These are phyloP conservation scores for Mucor plumbeus DNA, from an alignment of 371 early-diverging fungal species.

Conservation along the genomic window DNA sequence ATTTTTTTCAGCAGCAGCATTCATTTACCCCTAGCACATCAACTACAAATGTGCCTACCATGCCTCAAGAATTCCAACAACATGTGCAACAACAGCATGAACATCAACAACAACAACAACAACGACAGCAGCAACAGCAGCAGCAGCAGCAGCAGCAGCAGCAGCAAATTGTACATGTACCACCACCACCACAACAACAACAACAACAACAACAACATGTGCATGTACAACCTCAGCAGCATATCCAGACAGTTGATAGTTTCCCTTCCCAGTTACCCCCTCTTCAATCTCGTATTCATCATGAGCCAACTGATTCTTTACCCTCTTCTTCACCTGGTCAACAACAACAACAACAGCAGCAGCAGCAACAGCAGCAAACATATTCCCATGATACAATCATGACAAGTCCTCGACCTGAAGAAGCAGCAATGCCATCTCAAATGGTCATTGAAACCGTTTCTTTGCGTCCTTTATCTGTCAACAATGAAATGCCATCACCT, in stretches of 20 bases:
- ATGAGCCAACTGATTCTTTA: not conserved
- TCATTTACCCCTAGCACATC: not conserved
- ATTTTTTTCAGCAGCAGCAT: not conserved
- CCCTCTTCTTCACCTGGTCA: not conserved
- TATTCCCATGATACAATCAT: conserved; percentile 1
- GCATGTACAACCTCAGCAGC: conserved; percentile 5
- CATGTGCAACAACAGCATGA: not conserved
- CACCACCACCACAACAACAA: not conserved
- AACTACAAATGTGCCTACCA: conserved; percentile 2
- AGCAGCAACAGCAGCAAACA: not conserved
- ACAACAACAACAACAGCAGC: conserved; percentile 22
- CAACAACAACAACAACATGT: not conserved
- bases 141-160: not conserved
- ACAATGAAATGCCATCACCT: not conserved
- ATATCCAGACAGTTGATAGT: conserved; percentile 11
- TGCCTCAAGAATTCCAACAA: conserved; percentile 2
- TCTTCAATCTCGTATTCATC: conserved; percentile 20
- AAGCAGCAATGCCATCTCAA: not conserved
- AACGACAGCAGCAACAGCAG: not conserved
- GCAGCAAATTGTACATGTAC: not conserved
- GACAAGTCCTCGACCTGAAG: not conserved
- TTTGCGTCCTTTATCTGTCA: conserved; percentile 19
- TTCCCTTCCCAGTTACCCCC: conserved; percentile 37
- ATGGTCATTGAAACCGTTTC: conserved; percentile 39
- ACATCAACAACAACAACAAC: too few relatives aligned